Conservation (phyloP, 805 yeast genomes). For the Grigorovia transvaalensis region DNA sequence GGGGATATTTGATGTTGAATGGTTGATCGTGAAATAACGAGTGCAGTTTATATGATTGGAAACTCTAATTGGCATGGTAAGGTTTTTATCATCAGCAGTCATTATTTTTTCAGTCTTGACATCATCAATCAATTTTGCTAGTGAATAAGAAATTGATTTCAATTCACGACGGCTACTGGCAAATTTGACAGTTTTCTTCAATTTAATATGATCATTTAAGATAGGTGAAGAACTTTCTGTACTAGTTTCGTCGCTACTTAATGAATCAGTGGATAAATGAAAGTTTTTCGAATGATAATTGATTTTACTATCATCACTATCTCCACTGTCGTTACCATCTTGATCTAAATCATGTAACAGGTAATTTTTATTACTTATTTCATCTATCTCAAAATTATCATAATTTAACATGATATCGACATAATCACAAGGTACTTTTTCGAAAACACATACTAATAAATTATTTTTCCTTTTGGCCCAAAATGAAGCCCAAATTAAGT, state of each 20-base stretch:
- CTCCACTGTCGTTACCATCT: conserved; percentile 5
- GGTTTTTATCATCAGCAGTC: conserved; percentile 21
- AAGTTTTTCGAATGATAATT: conserved; percentile 31
- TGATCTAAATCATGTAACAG: conserved; percentile 11
- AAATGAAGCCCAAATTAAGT: conserved; percentile 69
- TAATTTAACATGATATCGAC: conserved; percentile 41
- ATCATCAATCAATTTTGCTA: conserved; percentile 19
- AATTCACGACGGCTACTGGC: conserved; percentile 20
- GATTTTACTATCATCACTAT: no score
- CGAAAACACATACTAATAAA: conserved; percentile 72
- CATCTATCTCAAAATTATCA: conserved; percentile 20
- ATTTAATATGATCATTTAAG: not conserved
- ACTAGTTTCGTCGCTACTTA: not conserved
- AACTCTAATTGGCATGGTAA: conserved; percentile 29
- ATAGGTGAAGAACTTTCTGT: conserved; percentile 1
- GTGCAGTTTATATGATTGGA: conserved; percentile 40
- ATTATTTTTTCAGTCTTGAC: conserved; percentile 20
- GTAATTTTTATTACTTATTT: conserved; percentile 18
- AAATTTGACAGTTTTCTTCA: conserved; percentile 16
- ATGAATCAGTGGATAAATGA: conserved; percentile 49
- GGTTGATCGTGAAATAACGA: conserved; percentile 54
- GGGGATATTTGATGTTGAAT: conserved; percentile 43
- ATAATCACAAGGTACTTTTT: conserved; percentile 70
- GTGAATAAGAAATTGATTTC: conserved; percentile 19
- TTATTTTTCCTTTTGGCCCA: conserved; percentile 79